Percentiles rank a stretch among this genome's conserved stretches.
phyloP scores from a whole-genome alignment of 257 asterid genomes.

The Euphrasia confusa region DNA sequence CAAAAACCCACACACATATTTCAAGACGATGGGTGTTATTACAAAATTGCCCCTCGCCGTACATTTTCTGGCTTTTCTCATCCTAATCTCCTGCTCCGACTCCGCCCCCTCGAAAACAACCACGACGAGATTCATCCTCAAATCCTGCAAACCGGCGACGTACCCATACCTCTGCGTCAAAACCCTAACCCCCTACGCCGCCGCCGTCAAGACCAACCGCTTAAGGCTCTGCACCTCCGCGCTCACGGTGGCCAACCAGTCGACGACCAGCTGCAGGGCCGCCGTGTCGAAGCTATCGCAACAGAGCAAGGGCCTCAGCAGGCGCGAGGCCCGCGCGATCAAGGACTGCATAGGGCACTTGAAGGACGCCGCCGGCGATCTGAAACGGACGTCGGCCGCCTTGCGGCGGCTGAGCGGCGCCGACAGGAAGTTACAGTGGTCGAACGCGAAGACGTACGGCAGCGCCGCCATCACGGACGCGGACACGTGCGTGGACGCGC shows the following conservation, averaged over 20 bases:
- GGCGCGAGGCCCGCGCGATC: conserved; percentile 33
- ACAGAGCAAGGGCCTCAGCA: conserved; percentile 28
- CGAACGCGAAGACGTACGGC: conserved; percentile 65
- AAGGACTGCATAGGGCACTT: conserved; percentile 58
- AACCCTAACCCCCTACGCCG: conserved; percentile 54
- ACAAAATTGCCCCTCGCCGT: background rate
- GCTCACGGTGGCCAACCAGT: conserved; percentile 40
- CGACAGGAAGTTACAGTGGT: conserved; percentile 46
- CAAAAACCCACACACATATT: no score
- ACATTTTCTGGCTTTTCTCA: conserved; percentile 16
- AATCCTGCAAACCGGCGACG: conserved; percentile 47
- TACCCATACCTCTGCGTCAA: conserved; percentile 46
- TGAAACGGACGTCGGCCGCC: conserved; percentile 43
- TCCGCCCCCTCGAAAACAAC: background rate
- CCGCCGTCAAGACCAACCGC: conserved; percentile 36
- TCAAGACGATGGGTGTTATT: background rate
- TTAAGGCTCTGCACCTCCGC: conserved; percentile 50
- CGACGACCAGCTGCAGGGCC: conserved; percentile 34
- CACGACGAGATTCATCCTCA: conserved; percentile 34
- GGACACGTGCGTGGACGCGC: conserved; percentile 61
- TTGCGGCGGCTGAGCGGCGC: conserved; percentile 36
- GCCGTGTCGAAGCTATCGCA: conserved; percentile 25
- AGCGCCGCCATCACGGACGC: conserved; percentile 76
- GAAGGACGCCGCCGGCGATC: conserved; percentile 60
- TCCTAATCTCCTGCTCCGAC: conserved; percentile 19